Conservation (phyloP, 2,329 filamentous ascomycete genomes). For the Parasarocladium wereldwijsianum region DNA sequence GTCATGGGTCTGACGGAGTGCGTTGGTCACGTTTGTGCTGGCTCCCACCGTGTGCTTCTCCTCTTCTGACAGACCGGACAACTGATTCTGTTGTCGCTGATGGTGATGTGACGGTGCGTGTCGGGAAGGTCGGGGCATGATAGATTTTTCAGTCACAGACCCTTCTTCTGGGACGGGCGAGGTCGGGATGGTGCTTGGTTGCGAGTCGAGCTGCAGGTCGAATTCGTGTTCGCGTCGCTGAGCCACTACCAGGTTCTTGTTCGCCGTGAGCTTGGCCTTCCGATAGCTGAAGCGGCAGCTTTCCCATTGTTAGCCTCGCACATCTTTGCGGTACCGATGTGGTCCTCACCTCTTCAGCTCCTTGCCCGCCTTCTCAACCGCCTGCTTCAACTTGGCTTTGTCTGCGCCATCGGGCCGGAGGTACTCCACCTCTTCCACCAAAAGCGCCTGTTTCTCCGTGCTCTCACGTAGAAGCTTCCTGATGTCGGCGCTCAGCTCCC, state of each 20-base stretch:
- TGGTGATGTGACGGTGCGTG: slow-evolving; percentile 11
- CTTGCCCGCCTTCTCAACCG: slow-evolving; percentile 48
- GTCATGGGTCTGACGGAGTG: slow-evolving; percentile 72
- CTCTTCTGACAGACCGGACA: slow-evolving; percentile 37
- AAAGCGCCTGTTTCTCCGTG: slow-evolving; percentile 69
- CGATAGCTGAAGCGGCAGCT: slow-evolving; percentile 56
- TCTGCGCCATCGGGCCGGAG: slow-evolving; percentile 41
- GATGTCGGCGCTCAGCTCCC: slow-evolving; percentile 71
- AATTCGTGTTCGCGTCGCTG: slow-evolving; percentile 64
- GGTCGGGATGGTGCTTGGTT: slow-evolving; percentile 21
- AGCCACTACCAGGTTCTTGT: slow-evolving; percentile 57
- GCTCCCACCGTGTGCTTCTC: slow-evolving; percentile 62
- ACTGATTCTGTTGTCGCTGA: slow-evolving; percentile 14
- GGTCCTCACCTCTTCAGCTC: slow-evolving; percentile 53
- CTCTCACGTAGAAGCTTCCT: slow-evolving; percentile 61
- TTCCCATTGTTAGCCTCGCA: slow-evolving; percentile 1
- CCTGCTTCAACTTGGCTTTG: slow-evolving; percentile 49
- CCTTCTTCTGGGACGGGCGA: slow-evolving; percentile 14
- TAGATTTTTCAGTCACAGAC: slow-evolving; percentile 7
- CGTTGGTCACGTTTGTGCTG: slow-evolving; percentile 69
- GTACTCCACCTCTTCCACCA: slow-evolving; percentile 66
- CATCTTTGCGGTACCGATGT: neutral
- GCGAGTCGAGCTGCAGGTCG: slow-evolving; percentile 51
- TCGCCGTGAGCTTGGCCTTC: slow-evolving; percentile 67
- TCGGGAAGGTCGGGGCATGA: slow-evolving; percentile 7